Base-by-base conservation (phyloP, 495 filamentous ascomycete genomes). In the Hypoxylon perforatum region DNA sequence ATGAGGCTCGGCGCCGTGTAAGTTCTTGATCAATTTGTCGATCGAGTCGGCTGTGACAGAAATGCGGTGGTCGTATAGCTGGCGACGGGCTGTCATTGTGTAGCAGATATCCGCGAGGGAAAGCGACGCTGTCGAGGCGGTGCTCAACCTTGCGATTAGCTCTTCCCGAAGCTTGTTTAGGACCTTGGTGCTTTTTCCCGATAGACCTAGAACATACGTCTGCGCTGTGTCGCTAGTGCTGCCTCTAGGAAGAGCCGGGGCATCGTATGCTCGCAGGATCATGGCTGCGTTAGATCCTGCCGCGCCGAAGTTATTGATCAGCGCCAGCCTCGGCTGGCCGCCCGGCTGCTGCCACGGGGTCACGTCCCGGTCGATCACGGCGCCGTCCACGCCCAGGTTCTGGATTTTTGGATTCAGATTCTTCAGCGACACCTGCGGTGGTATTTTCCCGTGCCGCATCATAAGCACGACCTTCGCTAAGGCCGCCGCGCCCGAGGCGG, bases 381-480 rank as follows among this genome's bases (percentile, higher is more conserved):
- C 75, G 0, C 65, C 71, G 44, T 81, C 78, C 14, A 64, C 36
- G 6, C 53, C 41, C 0, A 61, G 38, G n/a, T 71, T 25, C 10
- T 61, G 19, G 6, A 80, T 71, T 18, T 42, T 58, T 0, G 81
- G 80, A 55, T 82, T 86, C 5, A 84, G 56, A 0, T 57, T 57
- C 0, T 63, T 30, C 41, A 80, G 78, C 33, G 74, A 81, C 0
- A 78, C 76, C 57, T 80, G 81, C 1, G 75, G 76, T 3, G 78
- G 77, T 18, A 83, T 77, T 0, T 55, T 53, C 3, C 70, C 66
- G 4, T 79, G 42, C 2, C 80, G 73, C 10, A 86, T 80, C 82
- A 84, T 83, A 6, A 82, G 44, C 7, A 82, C 49, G 0, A 76
- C 48, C 56, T 84, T 84, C 35, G 81, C 70, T 3, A 84, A 44